phyloP scores from a whole-genome alignment of 371 early-diverging fungal species.

The Saksenaea vasiformis region DNA sequence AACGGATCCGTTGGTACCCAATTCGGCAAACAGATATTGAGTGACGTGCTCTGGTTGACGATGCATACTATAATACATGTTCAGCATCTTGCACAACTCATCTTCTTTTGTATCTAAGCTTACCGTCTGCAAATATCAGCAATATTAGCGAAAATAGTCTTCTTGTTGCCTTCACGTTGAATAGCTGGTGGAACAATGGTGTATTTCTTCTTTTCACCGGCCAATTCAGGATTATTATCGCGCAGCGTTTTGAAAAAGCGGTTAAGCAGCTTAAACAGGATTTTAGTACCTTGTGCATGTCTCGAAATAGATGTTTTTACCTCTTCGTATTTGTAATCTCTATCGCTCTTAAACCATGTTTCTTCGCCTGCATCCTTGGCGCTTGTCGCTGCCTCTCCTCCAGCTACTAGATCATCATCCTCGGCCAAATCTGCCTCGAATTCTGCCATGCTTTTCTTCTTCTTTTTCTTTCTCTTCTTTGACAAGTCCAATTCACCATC shows the following conservation, averaged over 20 bases:
- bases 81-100: background rate
- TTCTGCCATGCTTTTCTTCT: conserved; percentile 85
- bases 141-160: conserved; percentile 93
- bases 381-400: conserved; percentile 29
- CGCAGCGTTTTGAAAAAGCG: conserved; percentile 88
- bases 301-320: conserved; percentile 34
- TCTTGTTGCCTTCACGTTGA: conserved; percentile 90
- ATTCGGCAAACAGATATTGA: conserved; percentile 95
- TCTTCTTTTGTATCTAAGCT: background rate
- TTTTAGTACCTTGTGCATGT: background rate
- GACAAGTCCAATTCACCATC: conserved; percentile 72
- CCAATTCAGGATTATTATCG: conserved; percentile 91
- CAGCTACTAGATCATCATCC: conserved; percentile 71
- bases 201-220: conserved; percentile 88
- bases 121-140: conserved; percentile 86
- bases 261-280: conserved; percentile 58
- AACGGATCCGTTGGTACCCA: conserved; percentile 96
- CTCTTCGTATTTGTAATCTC: conserved; percentile 93
- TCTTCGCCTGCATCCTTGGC: conserved; percentile 20
- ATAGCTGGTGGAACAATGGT: conserved; percentile 91
- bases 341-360: conserved; percentile 83
- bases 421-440: conserved; percentile 84
- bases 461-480: conserved; percentile 87
- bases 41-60: conserved; percentile 95
- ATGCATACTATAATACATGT: conserved; percentile 64